A percentile compares a stretch with the other conserved stretches of the same genome.
phyloP scores from a whole-genome alignment of 23 red algal genomes.

The Gracilaria gracilis region DNA sequence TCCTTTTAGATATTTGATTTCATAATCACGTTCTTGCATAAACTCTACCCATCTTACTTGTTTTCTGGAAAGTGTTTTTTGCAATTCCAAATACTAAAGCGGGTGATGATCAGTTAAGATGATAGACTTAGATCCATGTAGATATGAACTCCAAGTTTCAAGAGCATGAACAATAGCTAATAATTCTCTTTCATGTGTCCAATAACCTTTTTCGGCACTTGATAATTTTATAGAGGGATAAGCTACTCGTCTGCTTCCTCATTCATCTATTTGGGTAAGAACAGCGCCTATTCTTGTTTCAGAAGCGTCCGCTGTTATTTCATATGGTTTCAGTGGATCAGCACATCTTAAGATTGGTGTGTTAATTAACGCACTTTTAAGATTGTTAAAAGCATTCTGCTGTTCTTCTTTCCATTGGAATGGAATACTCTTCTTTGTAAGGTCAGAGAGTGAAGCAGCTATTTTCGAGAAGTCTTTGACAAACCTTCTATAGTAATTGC shows the following conservation, averaged over 20 bases:
- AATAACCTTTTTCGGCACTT: conserved; percentile 40
- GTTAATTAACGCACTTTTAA: conserved; percentile 23
- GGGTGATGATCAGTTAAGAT: conserved; percentile 41
- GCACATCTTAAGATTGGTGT: conserved; percentile 14
- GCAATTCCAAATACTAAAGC: conserved; percentile 24
- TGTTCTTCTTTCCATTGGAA: background rate
- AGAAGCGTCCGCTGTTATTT: conserved; percentile 34
- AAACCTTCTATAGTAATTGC: conserved; percentile 56
- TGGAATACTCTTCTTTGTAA: conserved; percentile 20
- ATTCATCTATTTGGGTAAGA: conserved; percentile 47
- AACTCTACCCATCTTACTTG: conserved; percentile 21
- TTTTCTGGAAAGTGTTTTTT: conserved; percentile 23
- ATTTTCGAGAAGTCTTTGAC: conserved; percentile 40
- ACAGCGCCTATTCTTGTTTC: conserved; percentile 19
- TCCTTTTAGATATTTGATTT: conserved; percentile 53
- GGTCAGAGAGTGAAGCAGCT: background rate
- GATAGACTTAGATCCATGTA: conserved; percentile 19
- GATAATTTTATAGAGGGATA: conserved; percentile 49
- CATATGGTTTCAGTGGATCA: conserved; percentile 26
- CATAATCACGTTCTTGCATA: conserved; percentile 16
- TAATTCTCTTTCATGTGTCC: conserved; percentile 34
- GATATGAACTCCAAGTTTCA: conserved; percentile 51
- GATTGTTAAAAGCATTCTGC: background rate
- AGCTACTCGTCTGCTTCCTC: conserved; percentile 30
- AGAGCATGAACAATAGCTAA: conserved; percentile 30